Evolutionary conservation across 352 stramenopile genomes (phyloP).

Genomic region (Pythium volutum): DNA sequence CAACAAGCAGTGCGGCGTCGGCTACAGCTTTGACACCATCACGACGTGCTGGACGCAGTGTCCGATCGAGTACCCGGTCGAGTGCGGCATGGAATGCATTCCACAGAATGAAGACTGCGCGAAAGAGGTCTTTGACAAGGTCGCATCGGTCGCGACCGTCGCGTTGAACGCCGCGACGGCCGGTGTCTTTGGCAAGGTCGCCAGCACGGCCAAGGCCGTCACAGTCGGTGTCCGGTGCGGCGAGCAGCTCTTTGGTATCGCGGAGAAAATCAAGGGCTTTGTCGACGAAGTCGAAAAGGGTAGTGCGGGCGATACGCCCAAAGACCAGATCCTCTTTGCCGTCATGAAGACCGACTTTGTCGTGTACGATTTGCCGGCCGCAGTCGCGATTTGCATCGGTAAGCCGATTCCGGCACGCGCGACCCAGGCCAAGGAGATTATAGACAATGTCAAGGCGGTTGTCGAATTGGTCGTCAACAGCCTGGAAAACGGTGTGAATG

Average conservation of each 20-base stretch:
- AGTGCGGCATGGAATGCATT: conserved; percentile 67
- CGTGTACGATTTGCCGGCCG: conserved; percentile 41
- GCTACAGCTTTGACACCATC: conserved; percentile 49
- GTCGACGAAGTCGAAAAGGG: conserved; percentile 12
- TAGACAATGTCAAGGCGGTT: conserved; percentile 34
- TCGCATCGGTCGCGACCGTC: conserved; percentile 41
- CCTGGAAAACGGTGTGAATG: not conserved
- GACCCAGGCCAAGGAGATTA: conserved; percentile 19
- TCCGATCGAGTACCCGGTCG: conserved; percentile 66
- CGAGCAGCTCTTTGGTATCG: conserved; percentile 40
- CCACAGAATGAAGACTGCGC: conserved; percentile 67
- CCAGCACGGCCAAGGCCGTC: conserved; percentile 35
- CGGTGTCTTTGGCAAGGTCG: conserved; percentile 52
- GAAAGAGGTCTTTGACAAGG: conserved; percentile 43
- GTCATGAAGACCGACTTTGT: conserved; percentile 41
- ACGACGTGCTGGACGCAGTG: conserved; percentile 65
- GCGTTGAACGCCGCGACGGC: conserved; percentile 45
- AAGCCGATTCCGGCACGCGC: conserved; percentile 21
- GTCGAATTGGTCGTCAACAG: conserved; percentile 15
- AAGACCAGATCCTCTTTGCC: conserved; percentile 41
- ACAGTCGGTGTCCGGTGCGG: conserved; percentile 42
- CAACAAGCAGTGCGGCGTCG: conserved; percentile 30
- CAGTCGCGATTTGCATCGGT: conserved; percentile 40
- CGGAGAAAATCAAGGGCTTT: conserved; percentile 33
- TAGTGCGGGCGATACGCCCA: not conserved